phyloP scores from a whole-genome alignment of 148 eudicot genomes.

The Silene latifolia region DNA sequence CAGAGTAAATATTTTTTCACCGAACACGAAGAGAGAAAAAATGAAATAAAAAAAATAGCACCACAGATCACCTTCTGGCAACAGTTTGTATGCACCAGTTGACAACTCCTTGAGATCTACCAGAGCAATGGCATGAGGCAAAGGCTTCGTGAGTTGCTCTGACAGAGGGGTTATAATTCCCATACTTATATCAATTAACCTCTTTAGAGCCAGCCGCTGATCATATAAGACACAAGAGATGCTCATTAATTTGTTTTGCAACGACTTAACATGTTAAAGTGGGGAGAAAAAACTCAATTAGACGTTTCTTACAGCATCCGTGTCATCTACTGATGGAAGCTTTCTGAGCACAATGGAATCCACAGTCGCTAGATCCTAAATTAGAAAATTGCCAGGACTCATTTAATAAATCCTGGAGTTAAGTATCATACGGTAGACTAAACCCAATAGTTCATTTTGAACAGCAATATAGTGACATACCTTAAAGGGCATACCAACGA shows the following conservation, averaged over 20 bases:
- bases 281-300: constrained; percentile 6
- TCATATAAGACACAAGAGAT: constrained; percentile 22
- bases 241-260: constrained; percentile 19
- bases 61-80: constrained; percentile 65
- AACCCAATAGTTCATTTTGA: not conserved
- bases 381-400: constrained; percentile 19
- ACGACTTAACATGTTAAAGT: constrained; percentile 1
- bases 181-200: constrained; percentile 85
- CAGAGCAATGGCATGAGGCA: constrained; percentile 84
- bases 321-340: constrained; percentile 80
- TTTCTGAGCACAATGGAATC: constrained; percentile 85
- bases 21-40: too few species aligned
- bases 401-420: not conserved
- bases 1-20: not conserved
- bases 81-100: constrained; percentile 81
- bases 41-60: constrained; percentile 10
- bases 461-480: constrained; percentile 28
- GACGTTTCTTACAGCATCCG: constrained; percentile 62
- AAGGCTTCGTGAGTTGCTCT: constrained; percentile 86
- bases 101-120: constrained; percentile 80
- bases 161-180: constrained; percentile 86
- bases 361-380: constrained; percentile 94
- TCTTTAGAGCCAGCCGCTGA: constrained; percentile 93
- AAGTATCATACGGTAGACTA: not conserved
- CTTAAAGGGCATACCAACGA: constrained; percentile 96